Percentiles rank a stretch among this genome's conserved stretches.
phyloP scores from a whole-genome alignment of 2,329 filamentous ascomycete species.

The Pseudocercospora crystallina region DNA sequence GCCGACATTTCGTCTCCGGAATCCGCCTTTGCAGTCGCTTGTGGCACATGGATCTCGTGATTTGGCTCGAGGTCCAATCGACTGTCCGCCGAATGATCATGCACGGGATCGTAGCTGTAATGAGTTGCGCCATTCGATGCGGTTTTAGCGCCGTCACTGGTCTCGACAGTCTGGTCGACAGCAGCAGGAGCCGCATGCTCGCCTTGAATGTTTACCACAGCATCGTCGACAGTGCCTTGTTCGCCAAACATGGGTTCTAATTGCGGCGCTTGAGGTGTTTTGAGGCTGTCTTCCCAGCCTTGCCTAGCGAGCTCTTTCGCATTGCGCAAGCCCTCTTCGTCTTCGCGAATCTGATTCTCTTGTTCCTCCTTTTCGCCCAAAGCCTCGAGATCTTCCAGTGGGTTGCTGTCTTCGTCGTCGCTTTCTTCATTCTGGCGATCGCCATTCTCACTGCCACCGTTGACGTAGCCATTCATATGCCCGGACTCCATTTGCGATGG shows the following conservation, averaged over 20 bases:
- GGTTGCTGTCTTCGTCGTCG: conserved; percentile 37
- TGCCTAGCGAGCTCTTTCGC: conserved; percentile 32
- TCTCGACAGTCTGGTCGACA: background rate
- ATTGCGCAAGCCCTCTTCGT: conserved; percentile 33
- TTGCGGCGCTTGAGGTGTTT: too few species aligned
- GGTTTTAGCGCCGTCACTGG: background rate
- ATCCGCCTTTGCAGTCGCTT: background rate
- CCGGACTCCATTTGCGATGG: conserved; percentile 8
- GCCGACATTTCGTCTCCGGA: background rate
- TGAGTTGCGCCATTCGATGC: background rate
- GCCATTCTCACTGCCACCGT: conserved; percentile 22
- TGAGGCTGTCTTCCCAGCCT: conserved; percentile 29
- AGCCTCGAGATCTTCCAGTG: conserved; percentile 36
- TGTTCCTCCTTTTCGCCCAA: conserved; percentile 35
- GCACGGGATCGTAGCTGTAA: conserved; percentile 15
- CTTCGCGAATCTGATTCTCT: conserved; percentile 28
- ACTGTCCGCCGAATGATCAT: conserved; percentile 6
- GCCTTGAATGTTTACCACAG: too few species aligned
- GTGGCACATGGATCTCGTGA: background rate
- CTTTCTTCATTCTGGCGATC: conserved; percentile 27
- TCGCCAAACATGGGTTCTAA: too few species aligned
- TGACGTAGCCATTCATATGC: conserved; percentile 23
- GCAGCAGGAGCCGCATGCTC: too few species aligned
- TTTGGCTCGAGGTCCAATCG: background rate
- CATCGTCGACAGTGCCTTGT: too few species aligned